Evolutionary conservation across 1,284 basidiomycete species (phyloP).

Genomic region (Amylostereum chailletii): DNA sequence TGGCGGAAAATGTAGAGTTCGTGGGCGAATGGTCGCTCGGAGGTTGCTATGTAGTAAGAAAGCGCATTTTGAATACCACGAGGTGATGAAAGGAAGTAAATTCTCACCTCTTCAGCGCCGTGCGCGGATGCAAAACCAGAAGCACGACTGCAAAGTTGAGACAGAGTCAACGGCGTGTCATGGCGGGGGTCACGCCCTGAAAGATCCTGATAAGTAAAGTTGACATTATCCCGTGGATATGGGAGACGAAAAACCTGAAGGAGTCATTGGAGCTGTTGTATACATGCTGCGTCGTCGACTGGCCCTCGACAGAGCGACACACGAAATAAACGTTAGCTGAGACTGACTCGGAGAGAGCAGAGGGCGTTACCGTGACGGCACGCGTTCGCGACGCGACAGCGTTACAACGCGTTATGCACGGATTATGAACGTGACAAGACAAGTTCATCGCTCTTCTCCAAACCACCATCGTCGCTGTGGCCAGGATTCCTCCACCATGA

Average conservation of each 20-base stretch:
- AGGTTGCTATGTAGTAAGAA: background rate
- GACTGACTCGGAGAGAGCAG: too few relatives aligned
- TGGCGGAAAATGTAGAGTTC: conserved; percentile 6
- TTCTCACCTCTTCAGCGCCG: too few relatives aligned
- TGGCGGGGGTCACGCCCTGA: background rate
- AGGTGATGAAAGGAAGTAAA: too few relatives aligned
- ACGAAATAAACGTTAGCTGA: background rate
- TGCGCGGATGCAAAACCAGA: background rate
- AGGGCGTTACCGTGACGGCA: conserved; percentile 11
- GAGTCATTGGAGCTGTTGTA: background rate
- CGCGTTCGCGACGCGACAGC: conserved; percentile 3
- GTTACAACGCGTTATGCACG: too few relatives aligned
- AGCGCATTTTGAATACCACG: too few relatives aligned
- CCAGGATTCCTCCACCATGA: conserved; percentile 38
- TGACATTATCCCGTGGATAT: background rate
- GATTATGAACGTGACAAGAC: background rate
- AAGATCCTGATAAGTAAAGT: background rate
- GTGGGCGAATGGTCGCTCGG: background rate
- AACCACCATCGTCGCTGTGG: conserved; percentile 8
- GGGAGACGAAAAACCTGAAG: background rate
- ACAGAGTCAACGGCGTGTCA: background rate
- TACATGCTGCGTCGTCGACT: too few relatives aligned
- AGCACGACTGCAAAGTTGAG: background rate
- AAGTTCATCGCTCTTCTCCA: background rate
- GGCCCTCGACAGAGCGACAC: too few relatives aligned